Percentiles rank a stretch among this genome's conserved stretches.
phyloP scores from a whole-genome alignment of 2,329 filamentous ascomycete species.

The Pestalotiopsis sp. region DNA sequence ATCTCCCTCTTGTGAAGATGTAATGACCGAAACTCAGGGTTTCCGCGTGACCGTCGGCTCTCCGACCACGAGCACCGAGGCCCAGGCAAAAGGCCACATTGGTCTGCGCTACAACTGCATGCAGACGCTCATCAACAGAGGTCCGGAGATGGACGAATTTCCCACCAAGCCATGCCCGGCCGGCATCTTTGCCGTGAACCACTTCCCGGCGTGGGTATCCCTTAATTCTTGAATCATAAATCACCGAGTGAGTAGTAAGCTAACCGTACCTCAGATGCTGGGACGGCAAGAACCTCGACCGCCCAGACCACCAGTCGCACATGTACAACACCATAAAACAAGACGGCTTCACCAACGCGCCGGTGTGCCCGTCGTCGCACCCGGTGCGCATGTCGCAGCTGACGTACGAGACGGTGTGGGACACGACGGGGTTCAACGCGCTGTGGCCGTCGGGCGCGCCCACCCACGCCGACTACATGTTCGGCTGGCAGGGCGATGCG shows the following conservation, averaged over 20 bases:
- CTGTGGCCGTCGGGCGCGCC: conserved; percentile 35
- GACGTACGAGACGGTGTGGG: conserved; percentile 43
- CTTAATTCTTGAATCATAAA: neutral
- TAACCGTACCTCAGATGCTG: conserved; percentile 21
- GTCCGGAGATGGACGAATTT: conserved; percentile 20
- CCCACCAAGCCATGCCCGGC: neutral
- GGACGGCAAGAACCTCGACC: conserved; percentile 34
- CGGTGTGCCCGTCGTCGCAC: conserved; percentile 29
- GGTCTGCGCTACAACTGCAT: neutral
- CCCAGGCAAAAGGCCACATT: neutral
- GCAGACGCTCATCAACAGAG: conserved; percentile 14
- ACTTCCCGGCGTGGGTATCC: neutral
- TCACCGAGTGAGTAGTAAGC: neutral
- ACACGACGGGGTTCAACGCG: conserved; percentile 34
- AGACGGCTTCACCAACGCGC: conserved; percentile 29
- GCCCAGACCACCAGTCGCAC: conserved; percentile 31
- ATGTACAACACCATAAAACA: conserved; percentile 21
- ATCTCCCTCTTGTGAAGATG: too few relatives aligned
- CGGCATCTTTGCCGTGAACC: neutral
- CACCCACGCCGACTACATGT: conserved; percentile 38
- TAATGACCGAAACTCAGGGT: neutral
- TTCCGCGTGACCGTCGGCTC: conserved; percentile 11
- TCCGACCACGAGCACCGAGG: neutral
- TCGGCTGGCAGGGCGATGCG: conserved; percentile 37
- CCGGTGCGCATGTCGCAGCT: conserved; percentile 34